These are phyloP conservation scores for Ogataea pilisensis DNA, from an alignment of 805 yeast species.

Conservation along the genomic window DNA sequence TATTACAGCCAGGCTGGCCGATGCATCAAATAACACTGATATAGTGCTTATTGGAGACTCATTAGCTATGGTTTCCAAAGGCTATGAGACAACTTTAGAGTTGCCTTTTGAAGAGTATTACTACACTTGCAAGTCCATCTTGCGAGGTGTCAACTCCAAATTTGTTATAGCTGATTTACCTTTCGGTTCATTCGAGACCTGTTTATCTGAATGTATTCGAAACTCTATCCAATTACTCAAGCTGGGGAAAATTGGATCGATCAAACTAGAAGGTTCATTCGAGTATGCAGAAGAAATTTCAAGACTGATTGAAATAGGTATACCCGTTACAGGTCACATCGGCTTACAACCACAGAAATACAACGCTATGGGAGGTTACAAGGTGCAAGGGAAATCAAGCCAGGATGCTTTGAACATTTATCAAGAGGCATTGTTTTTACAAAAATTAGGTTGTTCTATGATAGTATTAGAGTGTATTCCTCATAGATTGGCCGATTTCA, in stretches of 20 bases:
- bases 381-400: constrained; percentile 70
- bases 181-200: constrained; percentile 76
- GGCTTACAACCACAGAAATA: constrained; percentile 91
- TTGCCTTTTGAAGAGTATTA: constrained; percentile 75
- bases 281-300: constrained; percentile 52
- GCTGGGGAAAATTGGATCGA: constrained; percentile 58
- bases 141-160: constrained; percentile 62
- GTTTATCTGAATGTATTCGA: constrained; percentile 57
- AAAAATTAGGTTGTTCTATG: constrained; percentile 72
- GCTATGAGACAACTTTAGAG: constrained; percentile 72
- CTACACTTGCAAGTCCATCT: constrained; percentile 70
- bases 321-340: constrained; percentile 87
- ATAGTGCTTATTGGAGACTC: constrained; percentile 86
- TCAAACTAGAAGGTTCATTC: constrained; percentile 82
- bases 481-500: constrained; percentile 55
- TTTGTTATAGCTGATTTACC: constrained; percentile 83
- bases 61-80: constrained; percentile 85
- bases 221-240: constrained; percentile 54
- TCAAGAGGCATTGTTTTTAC: constrained; percentile 65
- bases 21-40: constrained; percentile 60
- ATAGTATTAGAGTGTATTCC: constrained; percentile 87
- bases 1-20: constrained; percentile 67
- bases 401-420: constrained; percentile 52
- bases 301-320: constrained; percentile 61
- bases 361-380: constrained; percentile 78